Conservation (phyloP, 2,329 filamentous ascomycete genomes). For the Colletotrichum sp. region DNA sequence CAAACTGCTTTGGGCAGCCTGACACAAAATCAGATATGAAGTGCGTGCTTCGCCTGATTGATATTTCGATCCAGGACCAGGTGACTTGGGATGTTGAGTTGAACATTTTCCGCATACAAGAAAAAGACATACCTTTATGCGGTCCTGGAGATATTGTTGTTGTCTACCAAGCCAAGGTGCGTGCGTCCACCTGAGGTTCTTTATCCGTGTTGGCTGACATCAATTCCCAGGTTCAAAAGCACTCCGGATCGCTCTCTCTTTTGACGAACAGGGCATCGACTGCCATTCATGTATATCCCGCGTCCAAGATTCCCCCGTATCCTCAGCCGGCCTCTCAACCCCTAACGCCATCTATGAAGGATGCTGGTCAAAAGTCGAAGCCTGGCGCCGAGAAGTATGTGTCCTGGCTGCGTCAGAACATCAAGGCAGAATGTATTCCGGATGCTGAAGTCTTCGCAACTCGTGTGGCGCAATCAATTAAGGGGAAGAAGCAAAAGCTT, state of each 20-base stretch:
- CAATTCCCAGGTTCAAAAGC: conserved; percentile 45
- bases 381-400: conserved; percentile 45
- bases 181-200: conserved; percentile 18
- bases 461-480: conserved; percentile 42
- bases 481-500: conserved; percentile 59
- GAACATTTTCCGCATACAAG: conserved; percentile 63
- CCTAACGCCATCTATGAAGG: conserved; percentile 22
- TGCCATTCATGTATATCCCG: conserved; percentile 49
- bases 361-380: conserved; percentile 23
- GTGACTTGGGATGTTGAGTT: conserved; percentile 46
- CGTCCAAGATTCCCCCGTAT: conserved; percentile 41
- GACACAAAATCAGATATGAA: conserved; percentile 56
- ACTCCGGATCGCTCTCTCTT: conserved; percentile 41
- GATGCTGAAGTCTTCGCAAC: conserved; percentile 45
- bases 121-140: conserved; percentile 50
- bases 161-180: conserved; percentile 61
- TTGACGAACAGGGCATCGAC: conserved; percentile 45
- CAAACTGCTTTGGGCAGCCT: background rate
- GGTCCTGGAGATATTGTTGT: conserved; percentile 67
- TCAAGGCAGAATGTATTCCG: conserved; percentile 50
- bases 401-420: conserved; percentile 49
- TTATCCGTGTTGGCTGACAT: background rate
- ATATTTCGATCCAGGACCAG: conserved; percentile 56
- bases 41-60: conserved; percentile 64
- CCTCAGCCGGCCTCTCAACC: conserved; percentile 32